phyloP scores from a whole-genome alignment of 2,329 filamentous ascomycete species.

The Bipolaris victoriae region DNA sequence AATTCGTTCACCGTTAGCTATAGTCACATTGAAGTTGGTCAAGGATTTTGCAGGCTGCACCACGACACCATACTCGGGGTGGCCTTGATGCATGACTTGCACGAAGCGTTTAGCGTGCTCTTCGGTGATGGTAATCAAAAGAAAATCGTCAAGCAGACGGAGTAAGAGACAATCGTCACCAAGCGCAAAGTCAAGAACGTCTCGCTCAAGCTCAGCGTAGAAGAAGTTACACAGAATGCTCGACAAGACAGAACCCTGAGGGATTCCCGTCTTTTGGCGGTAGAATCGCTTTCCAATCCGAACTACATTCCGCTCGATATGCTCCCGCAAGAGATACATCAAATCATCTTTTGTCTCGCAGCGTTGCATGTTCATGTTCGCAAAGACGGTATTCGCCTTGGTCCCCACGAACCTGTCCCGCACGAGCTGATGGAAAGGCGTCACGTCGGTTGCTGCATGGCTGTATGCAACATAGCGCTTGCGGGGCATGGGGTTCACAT shows the following conservation, averaged over 20 bases:
- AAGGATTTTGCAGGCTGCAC: constrained; percentile 81
- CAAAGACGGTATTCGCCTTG: constrained; percentile 72
- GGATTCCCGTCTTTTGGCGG: constrained; percentile 85
- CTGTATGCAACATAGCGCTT: constrained; percentile 53
- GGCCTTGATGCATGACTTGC: constrained; percentile 76
- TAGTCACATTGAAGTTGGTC: constrained; percentile 75
- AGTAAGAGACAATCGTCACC: constrained; percentile 70
- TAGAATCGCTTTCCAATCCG: constrained; percentile 89
- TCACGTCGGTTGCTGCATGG: constrained; percentile 35
- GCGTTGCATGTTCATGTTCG: constrained; percentile 69
- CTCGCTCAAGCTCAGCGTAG: constrained; percentile 82
- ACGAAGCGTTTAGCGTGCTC: constrained; percentile 75
- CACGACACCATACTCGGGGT: constrained; percentile 78
- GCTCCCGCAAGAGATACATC: constrained; percentile 73
- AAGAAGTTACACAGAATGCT: constrained; percentile 93
- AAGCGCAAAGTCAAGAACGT: constrained; percentile 70
- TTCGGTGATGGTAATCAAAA: constrained; percentile 78
- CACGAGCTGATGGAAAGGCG: constrained; percentile 43
- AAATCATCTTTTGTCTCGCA: constrained; percentile 65
- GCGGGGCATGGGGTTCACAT: constrained; percentile 40
- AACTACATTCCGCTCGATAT: constrained; percentile 84
- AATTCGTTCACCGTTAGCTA: constrained; percentile 58
- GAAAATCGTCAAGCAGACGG: constrained; percentile 88
- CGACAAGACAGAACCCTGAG: constrained; percentile 89
- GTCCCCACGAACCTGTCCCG: constrained; percentile 34